Base-by-base conservation (phyloP, 257 asterid species). In the Jacaranda copaia region DNA sequence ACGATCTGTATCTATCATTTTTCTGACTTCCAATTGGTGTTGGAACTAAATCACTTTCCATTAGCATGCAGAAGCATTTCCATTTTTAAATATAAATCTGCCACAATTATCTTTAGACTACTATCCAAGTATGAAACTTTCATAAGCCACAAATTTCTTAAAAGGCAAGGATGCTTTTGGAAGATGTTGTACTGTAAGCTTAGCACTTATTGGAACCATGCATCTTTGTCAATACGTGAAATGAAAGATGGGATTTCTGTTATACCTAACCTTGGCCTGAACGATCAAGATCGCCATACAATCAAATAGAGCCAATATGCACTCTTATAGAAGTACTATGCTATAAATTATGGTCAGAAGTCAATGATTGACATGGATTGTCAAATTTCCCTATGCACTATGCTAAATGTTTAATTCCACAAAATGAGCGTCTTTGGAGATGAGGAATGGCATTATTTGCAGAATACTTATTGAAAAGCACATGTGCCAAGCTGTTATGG, bases 81-180 rank as follows among this genome's bases (percentile, higher is more conserved):
- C 52, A 15, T 25, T 8, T 16, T 68, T 7, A 18, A 45, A 8
- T 8, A 5, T 56, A 18, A 16, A 11, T 13, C 19, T 60, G 4
- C 40, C 43, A 66, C 18, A 57, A 8, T 5, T 20, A 67, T 55
- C 40, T 63, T 57, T 58, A 9, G 36, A 6, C 45, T 61, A 35
- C 71, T 12, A 12, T 43, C 64, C 46, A 35, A 39, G 38, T 72
- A 19, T n/a, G 78, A 56, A 65, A 73, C 48, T 25, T 25, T 57
- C 6, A 19, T 35, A 36, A 35, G 3, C 60, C 9, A 38, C 32
- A 59, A 67, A 35, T 45, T 43, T 64, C 5, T 59, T 19, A 11
- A 46, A n/a, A 58, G 60, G 53, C 13, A 45, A 68, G 40, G 25
- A 49, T 60, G 32, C 52, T 58, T 16, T 49, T 73, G 59, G 43